These are phyloP conservation scores for Puccinia triticina DNA, from an alignment of 1,284 basidiomycete species.

Conservation along the genomic window DNA sequence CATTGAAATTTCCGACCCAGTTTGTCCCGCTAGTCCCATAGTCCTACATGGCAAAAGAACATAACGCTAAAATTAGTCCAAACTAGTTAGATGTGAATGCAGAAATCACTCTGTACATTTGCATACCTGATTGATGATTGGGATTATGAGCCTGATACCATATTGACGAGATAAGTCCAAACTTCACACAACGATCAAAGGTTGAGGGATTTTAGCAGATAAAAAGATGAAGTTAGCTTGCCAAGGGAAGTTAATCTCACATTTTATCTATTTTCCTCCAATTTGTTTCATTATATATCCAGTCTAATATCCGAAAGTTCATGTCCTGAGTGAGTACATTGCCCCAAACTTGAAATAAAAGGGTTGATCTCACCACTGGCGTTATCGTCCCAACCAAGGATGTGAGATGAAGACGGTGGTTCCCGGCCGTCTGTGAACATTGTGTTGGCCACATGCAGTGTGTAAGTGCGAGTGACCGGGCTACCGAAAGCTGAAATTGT, in stretches of 20 bases:
- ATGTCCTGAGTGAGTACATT: neutral
- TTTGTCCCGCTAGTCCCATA: conserved; percentile 13
- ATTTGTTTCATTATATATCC: conserved; percentile 50
- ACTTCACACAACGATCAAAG: neutral
- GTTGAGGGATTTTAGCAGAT: neutral
- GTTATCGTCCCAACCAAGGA: conserved; percentile 39
- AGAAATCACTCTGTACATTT: neutral
- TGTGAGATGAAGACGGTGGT: conserved; percentile 21
- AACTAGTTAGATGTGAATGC: neutral
- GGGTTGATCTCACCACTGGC: conserved; percentile 8
- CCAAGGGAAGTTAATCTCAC: conserved; percentile 3
- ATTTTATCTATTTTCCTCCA: conserved; percentile 42
- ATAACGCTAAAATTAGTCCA: neutral
- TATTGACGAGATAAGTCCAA: conserved; percentile 23
- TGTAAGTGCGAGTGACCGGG: conserved; percentile 40
- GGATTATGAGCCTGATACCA: conserved; percentile 42
- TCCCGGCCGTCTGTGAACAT: conserved; percentile 13
- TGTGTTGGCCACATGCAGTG: conserved; percentile 34
- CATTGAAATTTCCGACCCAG: conserved; percentile 46
- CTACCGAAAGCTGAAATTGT: conserved; percentile 39
- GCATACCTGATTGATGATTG: conserved; percentile 51
- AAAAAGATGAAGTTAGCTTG: neutral
- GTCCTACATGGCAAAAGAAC: neutral
- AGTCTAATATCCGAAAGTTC: conserved; percentile 21
- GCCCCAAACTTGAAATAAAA: neutral